These are phyloP conservation scores for Penicillium sp. DNA, from an alignment of 2,329 filamentous ascomycete species.

Conservation along the genomic window DNA sequence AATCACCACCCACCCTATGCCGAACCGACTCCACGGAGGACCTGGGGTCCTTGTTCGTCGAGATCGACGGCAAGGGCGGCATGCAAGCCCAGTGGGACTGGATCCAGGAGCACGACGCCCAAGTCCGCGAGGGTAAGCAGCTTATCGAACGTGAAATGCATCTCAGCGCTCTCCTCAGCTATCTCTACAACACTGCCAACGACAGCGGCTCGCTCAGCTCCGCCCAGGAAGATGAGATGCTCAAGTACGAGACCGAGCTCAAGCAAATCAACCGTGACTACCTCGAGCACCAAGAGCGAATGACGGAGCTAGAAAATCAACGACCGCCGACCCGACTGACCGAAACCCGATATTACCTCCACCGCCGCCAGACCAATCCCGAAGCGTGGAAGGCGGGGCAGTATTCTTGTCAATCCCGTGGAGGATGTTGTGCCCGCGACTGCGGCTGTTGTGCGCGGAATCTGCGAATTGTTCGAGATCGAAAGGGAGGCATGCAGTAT, in stretches of 20 bases:
- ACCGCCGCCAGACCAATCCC: neutral
- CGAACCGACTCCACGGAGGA: neutral
- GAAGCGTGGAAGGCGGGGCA: neutral
- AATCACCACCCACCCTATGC: too few species aligned
- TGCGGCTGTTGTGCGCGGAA: slow-evolving; percentile 10
- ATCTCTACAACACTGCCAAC: slow-evolving; percentile 1
- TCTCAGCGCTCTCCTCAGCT: slow-evolving; percentile 2
- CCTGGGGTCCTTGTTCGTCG: neutral
- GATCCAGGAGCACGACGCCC: slow-evolving; percentile 1
- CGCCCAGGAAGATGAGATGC: neutral
- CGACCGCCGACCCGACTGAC: neutral
- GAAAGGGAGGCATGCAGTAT: neutral
- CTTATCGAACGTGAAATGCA: slow-evolving; percentile 10
- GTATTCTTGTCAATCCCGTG: neutral
- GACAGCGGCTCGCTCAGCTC: neutral
- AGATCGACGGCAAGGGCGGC: neutral
- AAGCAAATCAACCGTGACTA: neutral
- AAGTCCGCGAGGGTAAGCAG: neutral
- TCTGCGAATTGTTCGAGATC: slow-evolving; percentile 3
- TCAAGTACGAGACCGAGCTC: slow-evolving; percentile 1
- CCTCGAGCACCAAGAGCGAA: neutral
- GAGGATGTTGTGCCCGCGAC: slow-evolving; percentile 8
- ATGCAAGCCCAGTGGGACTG: neutral
- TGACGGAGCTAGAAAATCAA: neutral
- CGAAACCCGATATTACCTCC: neutral